Evolutionary conservation across 2,329 filamentous ascomycete species (phyloP).

Genomic region (Helotiales sp.): DNA sequence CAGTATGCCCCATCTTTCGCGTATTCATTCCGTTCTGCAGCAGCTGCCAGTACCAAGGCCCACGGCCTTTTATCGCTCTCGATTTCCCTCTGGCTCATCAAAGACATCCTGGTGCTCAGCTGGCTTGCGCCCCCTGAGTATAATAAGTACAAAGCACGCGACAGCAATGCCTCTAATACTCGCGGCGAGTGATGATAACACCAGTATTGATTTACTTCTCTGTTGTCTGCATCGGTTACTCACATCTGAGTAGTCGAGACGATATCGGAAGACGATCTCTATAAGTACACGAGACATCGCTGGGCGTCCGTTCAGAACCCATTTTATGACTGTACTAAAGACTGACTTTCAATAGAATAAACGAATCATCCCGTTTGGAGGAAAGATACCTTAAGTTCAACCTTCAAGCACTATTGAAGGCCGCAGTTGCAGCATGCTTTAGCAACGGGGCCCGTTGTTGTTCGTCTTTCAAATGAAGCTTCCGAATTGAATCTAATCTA

Average conservation of each 20-base stretch:
- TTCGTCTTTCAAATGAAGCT: conserved; percentile 7
- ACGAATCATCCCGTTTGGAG: background rate
- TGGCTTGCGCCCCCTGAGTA: too few relatives aligned
- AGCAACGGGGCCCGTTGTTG: conserved; percentile 35
- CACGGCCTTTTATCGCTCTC: too few relatives aligned
- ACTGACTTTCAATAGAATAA: background rate
- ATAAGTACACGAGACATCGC: conserved; percentile 1
- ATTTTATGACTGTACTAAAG: background rate
- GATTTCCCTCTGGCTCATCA: too few relatives aligned
- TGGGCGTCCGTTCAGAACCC: background rate
- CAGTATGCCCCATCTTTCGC: too few relatives aligned
- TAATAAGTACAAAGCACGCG: background rate
- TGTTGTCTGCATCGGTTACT: background rate
- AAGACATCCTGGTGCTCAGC: too few relatives aligned
- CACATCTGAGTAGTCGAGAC: background rate
- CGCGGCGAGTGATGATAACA: background rate
- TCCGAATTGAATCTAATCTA: background rate
- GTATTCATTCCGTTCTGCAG: too few relatives aligned
- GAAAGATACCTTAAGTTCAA: conserved; percentile 39
- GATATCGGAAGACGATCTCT: conserved; percentile 29
- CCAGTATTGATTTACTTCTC: background rate
- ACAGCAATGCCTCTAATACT: background rate
- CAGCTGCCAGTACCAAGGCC: too few relatives aligned
- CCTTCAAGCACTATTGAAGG: conserved; percentile 34
- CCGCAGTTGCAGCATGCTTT: conserved; percentile 30